These are phyloP conservation scores for Tricladium varicosporioides DNA, from an alignment of 2,329 filamentous ascomycete species.

Conservation along the genomic window DNA sequence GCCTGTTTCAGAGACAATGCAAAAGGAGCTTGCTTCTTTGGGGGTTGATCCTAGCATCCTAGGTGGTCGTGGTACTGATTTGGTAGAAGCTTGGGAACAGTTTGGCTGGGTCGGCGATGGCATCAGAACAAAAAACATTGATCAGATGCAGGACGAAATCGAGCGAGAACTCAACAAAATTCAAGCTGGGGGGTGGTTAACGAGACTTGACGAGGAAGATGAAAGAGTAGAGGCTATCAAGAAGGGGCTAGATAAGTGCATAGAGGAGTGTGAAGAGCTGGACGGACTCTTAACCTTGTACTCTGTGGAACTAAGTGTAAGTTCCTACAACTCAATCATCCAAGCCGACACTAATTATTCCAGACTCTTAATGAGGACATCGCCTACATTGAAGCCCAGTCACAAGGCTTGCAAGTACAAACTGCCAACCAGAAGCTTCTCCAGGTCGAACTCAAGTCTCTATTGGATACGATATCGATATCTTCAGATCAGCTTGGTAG, in stretches of 20 bases:
- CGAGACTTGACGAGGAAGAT: conserved; percentile 80
- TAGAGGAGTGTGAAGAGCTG: conserved; percentile 92
- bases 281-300: conserved; percentile 94
- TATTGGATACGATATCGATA: conserved; percentile 91
- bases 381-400: conserved; percentile 94
- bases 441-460: conserved; percentile 77
- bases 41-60: conserved; percentile 77
- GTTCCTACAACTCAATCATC: conserved; percentile 34
- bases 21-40: conserved; percentile 43
- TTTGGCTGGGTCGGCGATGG: conserved; percentile 85
- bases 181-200: conserved; percentile 90
- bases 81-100: conserved; percentile 78
- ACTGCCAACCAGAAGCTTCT: conserved; percentile 95
- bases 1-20: conserved; percentile 32
- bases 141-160: conserved; percentile 78
- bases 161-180: conserved; percentile 86
- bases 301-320: conserved; percentile 86
- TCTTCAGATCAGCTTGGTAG: conserved; percentile 72
- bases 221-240: conserved; percentile 86
- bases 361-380: conserved; percentile 94
- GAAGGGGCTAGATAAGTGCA: conserved; percentile 80
- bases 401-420: conserved; percentile 94
- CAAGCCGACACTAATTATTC: conserved; percentile 20
- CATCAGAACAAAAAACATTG: conserved; percentile 71
- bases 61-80: conserved; percentile 73